phyloP scores from a whole-genome alignment of 371 early-diverging fungal genomes.

The Mucor piriformis region DNA sequence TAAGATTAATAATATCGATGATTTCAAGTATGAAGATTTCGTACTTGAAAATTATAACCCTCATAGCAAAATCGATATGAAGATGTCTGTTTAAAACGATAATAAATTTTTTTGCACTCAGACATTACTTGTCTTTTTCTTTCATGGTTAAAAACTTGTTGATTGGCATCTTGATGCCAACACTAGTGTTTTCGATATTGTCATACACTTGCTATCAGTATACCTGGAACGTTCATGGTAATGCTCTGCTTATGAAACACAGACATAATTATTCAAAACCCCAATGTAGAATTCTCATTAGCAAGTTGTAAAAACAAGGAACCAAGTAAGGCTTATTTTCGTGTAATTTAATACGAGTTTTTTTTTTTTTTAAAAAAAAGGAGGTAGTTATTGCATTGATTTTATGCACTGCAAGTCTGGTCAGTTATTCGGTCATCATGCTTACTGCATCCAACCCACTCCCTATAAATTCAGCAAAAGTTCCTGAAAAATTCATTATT shows the following conservation, averaged over 20 bases:
- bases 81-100: slow-evolving; percentile 84
- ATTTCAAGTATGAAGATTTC: slow-evolving; percentile 87
- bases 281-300: not conserved
- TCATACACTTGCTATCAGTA: slow-evolving; percentile 17
- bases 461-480: too few relatives aligned
- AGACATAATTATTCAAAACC: not conserved
- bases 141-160: not conserved
- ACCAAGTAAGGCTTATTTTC: not conserved
- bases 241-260: not conserved
- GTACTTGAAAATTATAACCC: slow-evolving; percentile 88
- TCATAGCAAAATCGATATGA: slow-evolving; percentile 92
- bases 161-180: slow-evolving; percentile 14
- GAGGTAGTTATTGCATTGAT: not conserved
- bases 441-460: not conserved
- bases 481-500: not conserved
- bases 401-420: slow-evolving; percentile 6
- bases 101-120: not conserved
- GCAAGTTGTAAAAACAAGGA: not conserved
- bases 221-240: slow-evolving; percentile 6
- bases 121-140: not conserved
- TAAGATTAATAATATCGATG: slow-evolving; percentile 76
- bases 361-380: not conserved
- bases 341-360: not conserved
- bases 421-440: slow-evolving; percentile 18
- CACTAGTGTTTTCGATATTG: slow-evolving; percentile 13